Base-by-base conservation (phyloP, 1,284 basidiomycete species). In the Dichomitus squalens region DNA sequence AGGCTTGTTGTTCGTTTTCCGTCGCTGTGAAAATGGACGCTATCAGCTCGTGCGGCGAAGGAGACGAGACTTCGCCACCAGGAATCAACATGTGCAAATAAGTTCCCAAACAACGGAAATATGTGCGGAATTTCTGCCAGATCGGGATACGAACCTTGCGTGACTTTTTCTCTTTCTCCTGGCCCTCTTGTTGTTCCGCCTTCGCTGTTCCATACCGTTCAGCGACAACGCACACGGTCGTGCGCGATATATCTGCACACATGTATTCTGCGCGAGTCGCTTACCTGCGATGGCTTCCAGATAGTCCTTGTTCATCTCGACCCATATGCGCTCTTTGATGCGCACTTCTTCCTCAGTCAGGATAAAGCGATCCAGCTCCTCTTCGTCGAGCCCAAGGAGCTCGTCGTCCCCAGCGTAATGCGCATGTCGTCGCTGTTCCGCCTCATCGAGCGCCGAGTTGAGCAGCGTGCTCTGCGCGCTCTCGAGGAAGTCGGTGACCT, bases 241-340 rank as follows among this genome's bases (percentile, higher is more conserved):
- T 60, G 1, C 49, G 57, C 49, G 8, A 12, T 36, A 20, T 16
- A 31, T 25, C 27, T 48, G 21, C 21, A 47, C 38, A 46, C 18
- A 49, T 59, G 21, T 56, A 66, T 60, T n/a, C n/a, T n/a, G n/a
- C n/a, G n/a, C 55, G 7, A 25, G 25, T 25, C 2, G 55, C 86
- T 72, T 68, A 93, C 92, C 86, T 59, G 93, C 93, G 44, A 96
- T 79, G 31, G 91, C 88, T 71, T 97, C 93, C 49, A 99, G 76
- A 76, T 97, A 99, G 53, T 97, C 95, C 64, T 85, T 86, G 75
- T 99, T 99, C 71, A 95, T 82, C 74, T 96, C 95, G 60, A 98
- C 92, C 97, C 97, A 99, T 18, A 99, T 87, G 25, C 95, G 87
- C 69, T 96, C 95, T 72, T 96, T 97, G 69, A 95, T 84, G 70